Base-by-base conservation (phyloP, 2,329 filamentous ascomycete genomes). In the Phoma sp. region DNA sequence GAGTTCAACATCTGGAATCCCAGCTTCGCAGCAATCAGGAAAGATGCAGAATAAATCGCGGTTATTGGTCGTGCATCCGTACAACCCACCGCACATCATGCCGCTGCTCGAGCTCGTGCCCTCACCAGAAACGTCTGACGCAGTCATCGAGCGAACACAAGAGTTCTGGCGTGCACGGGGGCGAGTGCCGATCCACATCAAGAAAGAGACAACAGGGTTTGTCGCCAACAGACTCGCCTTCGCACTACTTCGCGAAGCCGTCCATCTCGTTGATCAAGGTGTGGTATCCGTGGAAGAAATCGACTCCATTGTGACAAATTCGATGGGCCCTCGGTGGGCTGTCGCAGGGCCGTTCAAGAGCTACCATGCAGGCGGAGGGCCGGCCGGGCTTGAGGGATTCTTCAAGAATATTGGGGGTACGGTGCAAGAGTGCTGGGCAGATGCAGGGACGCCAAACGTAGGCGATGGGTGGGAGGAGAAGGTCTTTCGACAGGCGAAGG, bases 31-130 rank as follows among this genome's bases (percentile, higher is more conserved):
- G 22, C 84, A 86, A 59, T 71, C 70, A 8, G 53, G 57, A 15
- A 59, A 74, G 3, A 81, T 82, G 78, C 61, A 70, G 21, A 75
- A 81, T 8, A 61, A 69, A 27, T 51, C 67, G n/a, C 72, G 83
- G 2, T 65, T 87, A 2, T 58, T 86, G 0, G 80, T 86, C 1
- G 83, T 85, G 4, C 85, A 87, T 65, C 84, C 85, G 0, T 87
- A 84, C 68, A 87, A 87, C 50, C 85, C 85, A 21, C 85, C 84
- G 1, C 83, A 86, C 59, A 78, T 87, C 48, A 85, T 87, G 82
- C 85, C 85, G 0, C 64, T 87, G 1, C 70, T 87, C 2, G 84
- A 87, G 66, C 74, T 87, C 29, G 84, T 86, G 0, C 82, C 83
- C 0, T 78, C 76, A 1, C 78, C 77, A 4, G 54, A 60, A 27